phyloP scores from a whole-genome alignment of 306 rosid genomes.

The Quercus rubra region DNA sequence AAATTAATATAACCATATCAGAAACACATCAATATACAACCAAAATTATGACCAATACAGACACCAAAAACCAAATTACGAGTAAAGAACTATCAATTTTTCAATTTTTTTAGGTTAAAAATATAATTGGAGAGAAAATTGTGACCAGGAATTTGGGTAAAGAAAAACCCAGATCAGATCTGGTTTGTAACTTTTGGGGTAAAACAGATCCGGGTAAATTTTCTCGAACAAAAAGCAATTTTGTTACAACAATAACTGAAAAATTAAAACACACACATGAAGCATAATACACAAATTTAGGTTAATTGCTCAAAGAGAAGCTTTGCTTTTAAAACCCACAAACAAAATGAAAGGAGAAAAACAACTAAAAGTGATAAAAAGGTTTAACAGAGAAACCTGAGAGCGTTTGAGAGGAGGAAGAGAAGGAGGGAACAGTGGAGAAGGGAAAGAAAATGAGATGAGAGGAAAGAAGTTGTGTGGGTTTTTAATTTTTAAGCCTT shows the following conservation, averaged over 20 bases:
- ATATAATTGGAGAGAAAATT: no score
- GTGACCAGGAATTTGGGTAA: neutral
- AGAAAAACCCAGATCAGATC: constrained; percentile 18
- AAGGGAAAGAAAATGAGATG: neutral
- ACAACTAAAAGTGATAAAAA: neutral
- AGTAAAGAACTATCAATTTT: neutral
- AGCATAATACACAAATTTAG: neutral
- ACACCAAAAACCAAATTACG: neutral
- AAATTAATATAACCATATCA: neutral
- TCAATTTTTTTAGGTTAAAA: no score
- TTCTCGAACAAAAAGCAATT: neutral
- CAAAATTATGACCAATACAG: neutral
- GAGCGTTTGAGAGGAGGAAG: neutral
- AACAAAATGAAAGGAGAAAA: neutral
- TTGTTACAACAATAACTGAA: neutral
- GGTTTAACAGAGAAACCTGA: constrained; percentile 28
- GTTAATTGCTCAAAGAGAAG: neutral
- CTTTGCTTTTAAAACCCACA: neutral
- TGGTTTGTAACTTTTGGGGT: neutral
- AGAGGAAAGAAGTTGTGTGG: neutral
- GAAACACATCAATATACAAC: neutral
- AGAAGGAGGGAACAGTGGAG: neutral
- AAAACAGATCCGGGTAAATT: constrained; percentile 9
- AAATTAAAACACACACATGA: neutral
- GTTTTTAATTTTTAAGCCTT: neutral